phyloP scores from a whole-genome alignment of 1,284 basidiomycete genomes.

The Tilletia indica region DNA sequence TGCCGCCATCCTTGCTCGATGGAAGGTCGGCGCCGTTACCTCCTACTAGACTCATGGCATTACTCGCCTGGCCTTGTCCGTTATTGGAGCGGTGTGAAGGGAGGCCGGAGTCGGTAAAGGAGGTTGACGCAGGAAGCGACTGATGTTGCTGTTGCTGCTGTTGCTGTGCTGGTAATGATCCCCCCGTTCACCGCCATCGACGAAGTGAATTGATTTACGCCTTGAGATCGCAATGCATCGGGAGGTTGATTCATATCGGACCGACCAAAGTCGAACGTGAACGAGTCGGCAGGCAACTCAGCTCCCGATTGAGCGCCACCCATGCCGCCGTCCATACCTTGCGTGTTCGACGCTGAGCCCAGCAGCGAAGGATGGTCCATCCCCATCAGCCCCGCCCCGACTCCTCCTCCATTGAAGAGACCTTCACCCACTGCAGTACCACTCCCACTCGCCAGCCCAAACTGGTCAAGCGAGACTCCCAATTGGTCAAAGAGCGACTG shows the following conservation, averaged over 20 bases:
- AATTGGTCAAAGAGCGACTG: constrained; percentile 10
- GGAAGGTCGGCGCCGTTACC: not conserved
- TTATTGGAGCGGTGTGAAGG: not conserved
- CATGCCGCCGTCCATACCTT: not conserved
- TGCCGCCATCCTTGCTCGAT: not conserved
- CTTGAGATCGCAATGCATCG: too few relatives aligned
- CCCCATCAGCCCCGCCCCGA: not conserved
- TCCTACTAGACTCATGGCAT: not conserved
- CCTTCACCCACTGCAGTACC: not conserved
- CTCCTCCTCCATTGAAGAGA: not conserved
- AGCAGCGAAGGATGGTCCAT: not conserved
- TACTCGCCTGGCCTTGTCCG: not conserved
- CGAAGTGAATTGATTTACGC: too few relatives aligned
- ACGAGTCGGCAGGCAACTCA: not conserved
- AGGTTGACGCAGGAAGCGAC: too few relatives aligned
- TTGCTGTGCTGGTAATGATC: not conserved
- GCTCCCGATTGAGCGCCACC: not conserved
- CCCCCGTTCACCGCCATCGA: not conserved
- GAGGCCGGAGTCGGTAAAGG: not conserved
- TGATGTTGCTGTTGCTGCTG: not conserved
- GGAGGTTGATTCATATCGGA: not conserved
- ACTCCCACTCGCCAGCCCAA: constrained; percentile 9
- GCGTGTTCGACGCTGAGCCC: not conserved
- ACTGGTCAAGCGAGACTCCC: constrained; percentile 10
- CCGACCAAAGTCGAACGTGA: constrained; percentile 2